Conservation (phyloP, 768 basidiomycete species). For the Polyporus arcularius region DNA sequence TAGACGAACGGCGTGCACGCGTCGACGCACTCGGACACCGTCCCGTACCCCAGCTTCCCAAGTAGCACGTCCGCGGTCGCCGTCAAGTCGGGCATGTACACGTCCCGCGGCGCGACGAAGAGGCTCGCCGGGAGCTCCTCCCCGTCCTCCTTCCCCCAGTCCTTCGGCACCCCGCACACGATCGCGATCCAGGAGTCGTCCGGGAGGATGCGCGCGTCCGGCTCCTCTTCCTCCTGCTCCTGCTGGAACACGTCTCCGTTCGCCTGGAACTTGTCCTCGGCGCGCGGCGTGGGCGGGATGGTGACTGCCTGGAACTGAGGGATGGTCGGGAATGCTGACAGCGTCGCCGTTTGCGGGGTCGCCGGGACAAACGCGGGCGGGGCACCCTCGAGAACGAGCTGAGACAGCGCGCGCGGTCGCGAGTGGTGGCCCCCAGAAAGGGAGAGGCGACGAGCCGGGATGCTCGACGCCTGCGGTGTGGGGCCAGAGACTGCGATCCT, state of each 20-base stretch:
- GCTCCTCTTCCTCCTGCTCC: slow-evolving; percentile 27
- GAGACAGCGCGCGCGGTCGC: slow-evolving; percentile 13
- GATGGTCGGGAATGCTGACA: not conserved
- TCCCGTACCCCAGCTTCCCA: slow-evolving; percentile 83
- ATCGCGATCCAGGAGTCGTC: slow-evolving; percentile 76
- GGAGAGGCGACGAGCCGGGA: not conserved
- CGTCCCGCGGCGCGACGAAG: slow-evolving; percentile 72
- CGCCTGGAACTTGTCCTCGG: slow-evolving; percentile 17
- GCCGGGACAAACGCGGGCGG: slow-evolving; percentile 25
- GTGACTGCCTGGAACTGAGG: slow-evolving; percentile 29
- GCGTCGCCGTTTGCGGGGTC: slow-evolving; percentile 19
- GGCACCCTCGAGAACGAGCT: slow-evolving; percentile 26
- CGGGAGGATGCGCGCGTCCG: slow-evolving; percentile 53
- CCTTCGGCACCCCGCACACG: slow-evolving; percentile 71
- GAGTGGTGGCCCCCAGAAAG: not conserved
- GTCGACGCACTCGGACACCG: slow-evolving; percentile 78
- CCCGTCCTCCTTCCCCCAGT: slow-evolving; percentile 31
- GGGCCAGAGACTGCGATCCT: no score
- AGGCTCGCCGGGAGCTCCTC: slow-evolving; percentile 63
- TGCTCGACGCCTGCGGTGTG: no score
- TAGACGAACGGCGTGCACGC: slow-evolving; percentile 78
- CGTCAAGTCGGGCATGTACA: slow-evolving; percentile 83
- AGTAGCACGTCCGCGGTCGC: slow-evolving; percentile 73
- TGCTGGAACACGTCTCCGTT: not conserved
- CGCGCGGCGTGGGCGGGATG: slow-evolving; percentile 40